These are phyloP conservation scores for Psophocarpus tetragonolobus DNA, from an alignment of 306 rosid genomes.

Conservation along the genomic window DNA sequence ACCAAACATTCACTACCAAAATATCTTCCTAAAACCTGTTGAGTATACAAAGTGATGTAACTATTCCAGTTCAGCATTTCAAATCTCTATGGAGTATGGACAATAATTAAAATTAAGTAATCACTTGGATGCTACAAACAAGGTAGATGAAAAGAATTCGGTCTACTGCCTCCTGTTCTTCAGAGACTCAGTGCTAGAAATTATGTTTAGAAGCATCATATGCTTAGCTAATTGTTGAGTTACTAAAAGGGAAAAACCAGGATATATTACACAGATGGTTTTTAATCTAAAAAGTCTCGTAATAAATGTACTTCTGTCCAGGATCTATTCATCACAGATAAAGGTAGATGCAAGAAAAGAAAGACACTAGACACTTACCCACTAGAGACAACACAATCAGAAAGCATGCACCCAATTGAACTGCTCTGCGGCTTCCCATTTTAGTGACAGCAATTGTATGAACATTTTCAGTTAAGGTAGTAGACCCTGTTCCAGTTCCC, in stretches of 20 bases:
- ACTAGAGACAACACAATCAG: conserved; percentile 82
- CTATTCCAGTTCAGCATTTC: neutral
- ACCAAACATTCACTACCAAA: neutral
- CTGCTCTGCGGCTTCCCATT: conserved; percentile 99
- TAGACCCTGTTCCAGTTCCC: conserved; percentile 97
- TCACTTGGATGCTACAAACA: neutral
- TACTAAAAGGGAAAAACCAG: neutral
- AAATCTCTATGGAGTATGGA: neutral
- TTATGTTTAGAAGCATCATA: conserved; percentile 3
- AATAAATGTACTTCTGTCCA: neutral
- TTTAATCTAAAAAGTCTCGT: neutral
- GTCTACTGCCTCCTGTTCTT: neutral
- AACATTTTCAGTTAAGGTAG: conserved; percentile 91
- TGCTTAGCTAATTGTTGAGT: conserved; percentile 1
- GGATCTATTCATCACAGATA: conserved; percentile 7
- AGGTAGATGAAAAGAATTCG: neutral
- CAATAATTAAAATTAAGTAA: neutral
- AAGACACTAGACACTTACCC: conserved; percentile 54
- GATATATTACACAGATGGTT: conserved; percentile 2
- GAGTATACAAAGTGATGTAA: neutral
- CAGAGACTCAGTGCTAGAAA: neutral
- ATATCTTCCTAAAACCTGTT: neutral
- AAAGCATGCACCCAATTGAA: conserved; percentile 82
- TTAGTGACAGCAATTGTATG: conserved; percentile 98
- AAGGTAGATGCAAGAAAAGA: conserved; percentile 33